phyloP scores from a whole-genome alignment of 148 eudicot species.

The Rhododendron simsii region DNA sequence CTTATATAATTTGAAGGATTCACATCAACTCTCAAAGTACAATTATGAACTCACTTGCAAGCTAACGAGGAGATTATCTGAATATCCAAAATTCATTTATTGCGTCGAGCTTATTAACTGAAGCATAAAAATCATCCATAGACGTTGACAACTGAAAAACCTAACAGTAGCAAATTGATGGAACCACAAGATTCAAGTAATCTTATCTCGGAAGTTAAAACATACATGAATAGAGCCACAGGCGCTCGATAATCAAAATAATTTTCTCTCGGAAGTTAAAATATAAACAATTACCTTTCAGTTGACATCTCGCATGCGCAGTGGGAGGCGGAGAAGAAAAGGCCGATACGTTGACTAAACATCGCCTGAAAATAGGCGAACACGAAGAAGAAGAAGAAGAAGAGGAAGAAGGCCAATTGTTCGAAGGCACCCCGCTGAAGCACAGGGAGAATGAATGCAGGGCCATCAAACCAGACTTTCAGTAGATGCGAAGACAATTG shows the following conservation, averaged over 20 bases:
- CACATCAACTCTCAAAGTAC: neutral
- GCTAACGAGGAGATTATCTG: neutral
- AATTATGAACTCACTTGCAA: neutral
- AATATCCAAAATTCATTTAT: neutral
- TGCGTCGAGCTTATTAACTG: neutral
- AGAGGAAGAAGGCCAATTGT: conserved; percentile 14
- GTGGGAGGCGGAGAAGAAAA: conserved; percentile 17
- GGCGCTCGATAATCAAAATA: neutral
- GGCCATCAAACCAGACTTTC: conserved; percentile 29
- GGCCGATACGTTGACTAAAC: conserved; percentile 19
- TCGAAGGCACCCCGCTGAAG: conserved; percentile 25
- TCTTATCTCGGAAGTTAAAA: too few species aligned
- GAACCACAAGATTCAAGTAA: neutral
- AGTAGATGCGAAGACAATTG: neutral
- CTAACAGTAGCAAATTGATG: neutral
- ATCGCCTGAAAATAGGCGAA: conserved; percentile 23
- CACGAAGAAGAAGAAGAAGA: conserved; percentile 22
- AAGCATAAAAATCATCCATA: neutral
- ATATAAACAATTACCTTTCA: conserved; percentile 36
- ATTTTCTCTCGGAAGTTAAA: neutral
- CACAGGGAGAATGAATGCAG: conserved; percentile 41
- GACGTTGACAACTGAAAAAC: neutral
- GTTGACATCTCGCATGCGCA: conserved; percentile 25
- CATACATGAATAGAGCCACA: neutral
- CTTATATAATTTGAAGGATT: neutral